Conservation (phyloP, 768 basidiomycete species). For the Suillus americanus region DNA sequence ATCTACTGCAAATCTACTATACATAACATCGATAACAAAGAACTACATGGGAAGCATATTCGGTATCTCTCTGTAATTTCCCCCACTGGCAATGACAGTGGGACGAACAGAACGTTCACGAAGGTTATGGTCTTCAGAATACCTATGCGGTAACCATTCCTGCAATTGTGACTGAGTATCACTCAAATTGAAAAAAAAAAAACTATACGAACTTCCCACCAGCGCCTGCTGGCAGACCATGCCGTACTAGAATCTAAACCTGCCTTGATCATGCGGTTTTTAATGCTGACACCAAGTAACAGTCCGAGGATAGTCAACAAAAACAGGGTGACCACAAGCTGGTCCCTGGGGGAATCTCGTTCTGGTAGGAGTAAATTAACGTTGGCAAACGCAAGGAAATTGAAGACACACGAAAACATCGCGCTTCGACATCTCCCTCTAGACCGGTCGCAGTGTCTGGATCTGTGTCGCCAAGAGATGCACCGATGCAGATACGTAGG, state of each 20-base stretch:
- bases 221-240: slow-evolving; percentile 64
- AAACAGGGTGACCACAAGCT: slow-evolving; percentile 90
- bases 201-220: slow-evolving; percentile 75
- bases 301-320: slow-evolving; percentile 85
- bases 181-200: slow-evolving; percentile 10
- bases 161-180: slow-evolving; percentile 17
- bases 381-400: slow-evolving; percentile 26
- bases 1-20: neutral
- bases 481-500: slow-evolving; percentile 77
- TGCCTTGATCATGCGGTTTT: slow-evolving; percentile 77
- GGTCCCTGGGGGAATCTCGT: slow-evolving; percentile 93
- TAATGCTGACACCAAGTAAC: slow-evolving; percentile 80
- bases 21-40: neutral
- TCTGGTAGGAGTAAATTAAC: slow-evolving; percentile 46
- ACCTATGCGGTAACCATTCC: slow-evolving; percentile 48
- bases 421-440: slow-evolving; percentile 93
- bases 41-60: slow-evolving; percentile 26
- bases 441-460: slow-evolving; percentile 93
- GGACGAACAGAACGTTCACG: slow-evolving; percentile 30
- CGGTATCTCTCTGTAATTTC: slow-evolving; percentile 47
- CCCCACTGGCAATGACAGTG: slow-evolving; percentile 34
- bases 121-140: slow-evolving; percentile 52
- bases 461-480: slow-evolving; percentile 81
- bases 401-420: slow-evolving; percentile 84
- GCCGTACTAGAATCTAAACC: slow-evolving; percentile 63